These are phyloP conservation scores for Apiospora rasikravindrae DNA, from an alignment of 2,329 filamentous ascomycete species.

Conservation along the genomic window DNA sequence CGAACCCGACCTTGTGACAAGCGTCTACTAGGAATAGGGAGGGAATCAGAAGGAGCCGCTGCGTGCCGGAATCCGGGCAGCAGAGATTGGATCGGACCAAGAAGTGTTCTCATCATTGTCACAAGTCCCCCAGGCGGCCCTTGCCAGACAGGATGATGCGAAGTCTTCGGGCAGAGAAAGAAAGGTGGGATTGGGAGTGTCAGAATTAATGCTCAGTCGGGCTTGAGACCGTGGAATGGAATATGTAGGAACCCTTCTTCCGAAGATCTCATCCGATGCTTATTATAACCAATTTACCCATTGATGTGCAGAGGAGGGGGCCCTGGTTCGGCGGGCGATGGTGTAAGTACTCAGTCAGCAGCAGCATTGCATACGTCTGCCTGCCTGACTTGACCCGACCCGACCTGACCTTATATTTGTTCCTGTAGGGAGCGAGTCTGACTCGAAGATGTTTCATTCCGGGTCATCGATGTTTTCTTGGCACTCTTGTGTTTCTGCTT, in stretches of 20 bases:
- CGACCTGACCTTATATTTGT: neutral
- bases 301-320: neutral
- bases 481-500: conserved; percentile 1
- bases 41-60: neutral
- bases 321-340: neutral
- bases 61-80: neutral
- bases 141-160: neutral
- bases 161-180: neutral
- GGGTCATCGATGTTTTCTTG: conserved; percentile 2
- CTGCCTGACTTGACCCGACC: neutral
- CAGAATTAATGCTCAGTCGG: neutral
- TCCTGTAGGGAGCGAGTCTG: neutral
- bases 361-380: neutral
- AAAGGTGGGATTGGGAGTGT: neutral
- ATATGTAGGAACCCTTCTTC: neutral
- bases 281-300: conserved; percentile 13
- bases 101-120: conserved; percentile 5
- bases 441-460: conserved; percentile 5
- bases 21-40: neutral
- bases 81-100: neutral
- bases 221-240: neutral
- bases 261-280: neutral
- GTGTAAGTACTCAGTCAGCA: neutral
- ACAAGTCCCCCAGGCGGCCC: neutral
- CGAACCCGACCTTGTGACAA: conserved; percentile 6